Conservation (phyloP, 306 rosid species). For the Corylus avellana region DNA sequence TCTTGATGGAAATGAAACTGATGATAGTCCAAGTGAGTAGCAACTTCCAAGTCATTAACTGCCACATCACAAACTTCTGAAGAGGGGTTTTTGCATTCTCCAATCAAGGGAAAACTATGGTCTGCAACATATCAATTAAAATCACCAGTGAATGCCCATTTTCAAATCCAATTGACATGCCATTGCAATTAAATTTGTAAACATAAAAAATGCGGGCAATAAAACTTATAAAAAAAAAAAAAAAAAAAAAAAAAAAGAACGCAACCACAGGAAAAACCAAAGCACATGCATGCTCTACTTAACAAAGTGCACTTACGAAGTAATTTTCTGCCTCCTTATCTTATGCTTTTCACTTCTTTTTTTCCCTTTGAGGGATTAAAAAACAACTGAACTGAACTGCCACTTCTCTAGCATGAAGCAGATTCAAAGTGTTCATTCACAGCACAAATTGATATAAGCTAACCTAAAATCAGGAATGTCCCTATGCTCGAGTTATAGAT, state of each 20-base stretch:
- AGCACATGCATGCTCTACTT: neutral
- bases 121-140: constrained; percentile 46
- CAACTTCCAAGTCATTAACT: constrained; percentile 62
- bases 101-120: constrained; percentile 62
- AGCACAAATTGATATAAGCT: neutral
- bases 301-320: neutral
- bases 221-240: neutral
- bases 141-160: constrained; percentile 23
- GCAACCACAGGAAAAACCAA: neutral
- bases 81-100: constrained; percentile 64
- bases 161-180: constrained; percentile 21
- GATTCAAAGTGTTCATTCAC: neutral
- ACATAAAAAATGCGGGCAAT: neutral
- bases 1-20: constrained; percentile 67
- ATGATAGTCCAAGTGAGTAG: constrained; percentile 62
- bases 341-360: neutral
- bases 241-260: neutral
- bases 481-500: neutral
- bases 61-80: constrained; percentile 54
- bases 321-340: neutral
- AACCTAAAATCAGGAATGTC: neutral
- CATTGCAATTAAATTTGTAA: neutral
- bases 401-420: neutral
- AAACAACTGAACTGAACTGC: neutral
- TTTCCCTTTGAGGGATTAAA: neutral